Evolutionary conservation across 2,329 filamentous ascomycete species (phyloP), one percentile per base, ranked within the genome.

Genomic region (Remersonia thermophila): DNA sequence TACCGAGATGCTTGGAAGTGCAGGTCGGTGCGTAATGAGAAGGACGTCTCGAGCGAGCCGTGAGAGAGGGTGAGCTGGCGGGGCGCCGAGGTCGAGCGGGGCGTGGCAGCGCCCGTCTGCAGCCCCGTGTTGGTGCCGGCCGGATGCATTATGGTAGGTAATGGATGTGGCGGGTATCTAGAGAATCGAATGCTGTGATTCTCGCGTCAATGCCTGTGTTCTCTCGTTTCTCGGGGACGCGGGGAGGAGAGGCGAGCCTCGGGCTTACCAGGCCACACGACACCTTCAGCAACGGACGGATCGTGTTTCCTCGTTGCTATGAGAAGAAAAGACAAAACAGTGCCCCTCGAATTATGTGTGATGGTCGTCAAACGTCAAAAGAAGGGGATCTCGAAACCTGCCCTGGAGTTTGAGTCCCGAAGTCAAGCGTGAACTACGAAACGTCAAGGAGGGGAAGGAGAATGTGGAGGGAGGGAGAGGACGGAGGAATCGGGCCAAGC

Each of bases 1-100:
- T 96, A 71, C 66, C 94, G 84, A 42, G 86, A 82, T 52, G 91
- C 91, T 61, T 91, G 87, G 69, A 93, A 98, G 65, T 98, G 91
- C 46, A 95, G 77, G 54, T 79, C 83, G 50, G 91, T 96, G 40
- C 91, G 89, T 56, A 98, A 83, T 55, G 95, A 79, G 60, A 98
- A 91, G 36, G 85, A 89, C 55, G 93, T 85, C 61, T 98, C 91
- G 64, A 98, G 86, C 37, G 84, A 85, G 59, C 93, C 91, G 63
- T 98, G 91, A 48, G 78, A 73, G 55, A 98, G 73, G 53, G 83
- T 85, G 56, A 98, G 77, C 45, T 91, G 89, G 49, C 91, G 83
- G 5, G 5, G 20, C 48, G 95, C 77, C 47, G 89, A 94, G 48
- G 86, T 80, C 51, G 89, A 94, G 65, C 91, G 81, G 52, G 91